These are phyloP conservation scores for Aspergillus ibericus DNA, from an alignment of 2,329 filamentous ascomycete species.

Conservation along the genomic window DNA sequence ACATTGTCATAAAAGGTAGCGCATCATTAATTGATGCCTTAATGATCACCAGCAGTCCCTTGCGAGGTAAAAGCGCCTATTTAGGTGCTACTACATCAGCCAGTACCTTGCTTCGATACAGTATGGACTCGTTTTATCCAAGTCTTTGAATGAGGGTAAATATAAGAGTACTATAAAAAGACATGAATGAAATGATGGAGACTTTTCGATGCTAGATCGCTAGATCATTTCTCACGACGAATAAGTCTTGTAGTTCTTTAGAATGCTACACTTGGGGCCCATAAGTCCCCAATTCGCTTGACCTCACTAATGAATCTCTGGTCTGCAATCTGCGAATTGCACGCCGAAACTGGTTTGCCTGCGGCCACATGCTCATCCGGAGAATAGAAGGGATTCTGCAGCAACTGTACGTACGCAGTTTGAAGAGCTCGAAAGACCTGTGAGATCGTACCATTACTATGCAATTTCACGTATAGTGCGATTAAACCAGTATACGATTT, in stretches of 20 bases:
- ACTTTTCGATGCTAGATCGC: neutral
- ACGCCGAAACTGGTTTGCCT: conserved; percentile 45
- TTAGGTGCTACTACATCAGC: too few species aligned
- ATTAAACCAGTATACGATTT: neutral
- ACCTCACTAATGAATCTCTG: conserved; percentile 78
- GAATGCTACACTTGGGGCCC: conserved; percentile 67
- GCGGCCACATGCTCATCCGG: conserved; percentile 77
- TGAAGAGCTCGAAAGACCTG: conserved; percentile 88
- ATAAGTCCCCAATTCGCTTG: conserved; percentile 78
- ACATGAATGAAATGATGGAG: neutral
- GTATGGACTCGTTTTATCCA: too few species aligned
- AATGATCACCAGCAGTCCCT: too few species aligned
- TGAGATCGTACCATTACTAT: neutral
- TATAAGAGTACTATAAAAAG: neutral
- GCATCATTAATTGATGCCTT: too few species aligned
- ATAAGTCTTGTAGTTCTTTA: neutral
- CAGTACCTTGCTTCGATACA: too few species aligned
- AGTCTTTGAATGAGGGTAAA: neutral
- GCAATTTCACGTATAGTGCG: neutral
- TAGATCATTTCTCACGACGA: neutral
- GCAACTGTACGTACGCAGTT: conserved; percentile 80
- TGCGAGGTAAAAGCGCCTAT: too few species aligned
- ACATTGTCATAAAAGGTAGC: too few species aligned
- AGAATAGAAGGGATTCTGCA: conserved; percentile 93
- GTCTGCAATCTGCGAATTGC: conserved; percentile 71